Conservation (phyloP, 2,329 filamentous ascomycete species). For the Xylaria sp. region DNA sequence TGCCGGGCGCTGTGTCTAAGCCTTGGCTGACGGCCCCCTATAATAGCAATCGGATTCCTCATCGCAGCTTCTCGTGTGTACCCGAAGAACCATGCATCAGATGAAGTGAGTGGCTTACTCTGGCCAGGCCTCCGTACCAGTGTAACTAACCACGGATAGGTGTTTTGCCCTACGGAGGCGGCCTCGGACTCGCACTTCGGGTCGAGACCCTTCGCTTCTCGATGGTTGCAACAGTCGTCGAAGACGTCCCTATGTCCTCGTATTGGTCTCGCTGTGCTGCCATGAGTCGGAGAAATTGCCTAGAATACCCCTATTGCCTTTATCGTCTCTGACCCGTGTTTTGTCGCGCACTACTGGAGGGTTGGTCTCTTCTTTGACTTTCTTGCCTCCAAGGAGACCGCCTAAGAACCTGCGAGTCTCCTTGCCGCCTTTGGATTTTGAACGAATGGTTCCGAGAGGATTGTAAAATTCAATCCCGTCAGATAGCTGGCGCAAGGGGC, state of each 20-base stretch:
- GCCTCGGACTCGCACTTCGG: background rate
- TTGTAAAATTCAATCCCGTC: slow-evolving; percentile 31
- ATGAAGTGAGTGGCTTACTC: too few species aligned
- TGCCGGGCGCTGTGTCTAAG: too few species aligned
- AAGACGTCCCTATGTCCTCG: slow-evolving; percentile 32
- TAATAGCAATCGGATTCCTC: too few species aligned
- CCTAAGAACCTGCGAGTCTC: slow-evolving; percentile 40
- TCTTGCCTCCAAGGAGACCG: slow-evolving; percentile 38
- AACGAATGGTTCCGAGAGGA: slow-evolving; percentile 33
- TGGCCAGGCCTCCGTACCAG: too few species aligned
- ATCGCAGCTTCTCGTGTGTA: too few species aligned
- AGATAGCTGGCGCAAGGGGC: slow-evolving; percentile 29
- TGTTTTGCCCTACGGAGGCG: too few species aligned
- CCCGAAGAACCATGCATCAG: too few species aligned
- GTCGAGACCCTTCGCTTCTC: background rate
- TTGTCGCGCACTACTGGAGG: slow-evolving; percentile 26
- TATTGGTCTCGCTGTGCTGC: slow-evolving; percentile 31
- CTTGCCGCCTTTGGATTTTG: slow-evolving; percentile 33
- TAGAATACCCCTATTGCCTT: slow-evolving; percentile 24
- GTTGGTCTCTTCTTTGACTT: slow-evolving; percentile 21
- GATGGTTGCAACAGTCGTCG: slow-evolving; percentile 11
- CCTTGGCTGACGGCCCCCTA: too few species aligned
- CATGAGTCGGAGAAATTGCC: slow-evolving; percentile 30
- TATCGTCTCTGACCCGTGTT: slow-evolving; percentile 31
- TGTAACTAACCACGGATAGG: too few species aligned